phyloP scores from a whole-genome alignment of 2,329 filamentous ascomycete genomes.

The Colletotrichum spinosum region DNA sequence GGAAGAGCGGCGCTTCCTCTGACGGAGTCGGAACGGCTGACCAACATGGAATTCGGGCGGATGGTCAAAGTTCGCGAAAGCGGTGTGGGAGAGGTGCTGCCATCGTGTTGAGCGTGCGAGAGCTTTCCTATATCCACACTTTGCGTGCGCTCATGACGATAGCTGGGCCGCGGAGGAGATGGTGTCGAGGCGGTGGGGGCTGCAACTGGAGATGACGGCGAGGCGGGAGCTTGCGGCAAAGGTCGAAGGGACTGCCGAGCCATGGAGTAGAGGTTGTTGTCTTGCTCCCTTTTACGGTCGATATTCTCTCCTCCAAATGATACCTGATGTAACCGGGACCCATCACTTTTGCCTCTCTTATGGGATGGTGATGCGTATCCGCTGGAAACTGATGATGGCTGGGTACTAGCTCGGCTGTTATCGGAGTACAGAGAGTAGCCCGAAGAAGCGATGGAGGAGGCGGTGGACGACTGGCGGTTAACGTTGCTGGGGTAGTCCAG shows the following conservation, averaged over 20 bases:
- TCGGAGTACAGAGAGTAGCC: constrained; percentile 72
- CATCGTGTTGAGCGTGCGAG: constrained; percentile 59
- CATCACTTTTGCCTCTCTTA: constrained; percentile 82
- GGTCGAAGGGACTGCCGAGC: constrained; percentile 83
- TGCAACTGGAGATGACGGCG: constrained; percentile 47
- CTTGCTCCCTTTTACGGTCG: constrained; percentile 57
- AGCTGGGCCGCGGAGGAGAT: constrained; percentile 51
- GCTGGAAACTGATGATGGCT: constrained; percentile 79
- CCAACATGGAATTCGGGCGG: constrained; percentile 71
- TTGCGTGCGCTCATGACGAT: constrained; percentile 68
- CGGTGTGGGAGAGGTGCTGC: constrained; percentile 54
- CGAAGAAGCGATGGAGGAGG: constrained; percentile 78
- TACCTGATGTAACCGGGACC: constrained; percentile 59
- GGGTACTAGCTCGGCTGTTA: constrained; percentile 73
- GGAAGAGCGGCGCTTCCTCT: constrained; percentile 47
- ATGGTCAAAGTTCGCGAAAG: constrained; percentile 55
- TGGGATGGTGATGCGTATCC: constrained; percentile 67
- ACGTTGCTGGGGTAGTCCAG: constrained; percentile 59
- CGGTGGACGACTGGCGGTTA: constrained; percentile 75
- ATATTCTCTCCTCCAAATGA: constrained; percentile 46
- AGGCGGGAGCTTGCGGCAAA: constrained; percentile 73
- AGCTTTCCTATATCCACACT: constrained; percentile 72
- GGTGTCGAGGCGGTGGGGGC: constrained; percentile 41
- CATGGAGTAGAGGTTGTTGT: constrained; percentile 71
- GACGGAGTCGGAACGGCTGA: constrained; percentile 68